Conservation (phyloP, 192 early-diverging fungal species). For the Phycomyces blakesleeanus region DNA sequence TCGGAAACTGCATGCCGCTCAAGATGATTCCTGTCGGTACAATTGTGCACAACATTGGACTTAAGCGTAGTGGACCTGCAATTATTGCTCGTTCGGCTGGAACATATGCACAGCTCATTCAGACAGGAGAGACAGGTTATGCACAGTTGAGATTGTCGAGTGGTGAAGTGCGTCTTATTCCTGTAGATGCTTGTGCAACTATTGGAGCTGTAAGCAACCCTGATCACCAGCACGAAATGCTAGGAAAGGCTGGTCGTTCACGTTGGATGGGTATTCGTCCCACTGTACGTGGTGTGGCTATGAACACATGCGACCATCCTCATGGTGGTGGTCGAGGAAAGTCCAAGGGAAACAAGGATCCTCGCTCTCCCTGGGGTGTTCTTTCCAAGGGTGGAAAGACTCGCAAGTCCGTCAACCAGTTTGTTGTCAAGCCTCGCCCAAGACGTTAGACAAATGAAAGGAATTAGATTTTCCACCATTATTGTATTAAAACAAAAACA, state of each 20-base stretch:
- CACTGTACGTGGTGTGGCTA: constrained; percentile 92
- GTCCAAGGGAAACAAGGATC: constrained; percentile 88
- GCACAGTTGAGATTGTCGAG: constrained; percentile 83
- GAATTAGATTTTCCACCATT: background rate
- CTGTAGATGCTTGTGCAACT: constrained; percentile 82
- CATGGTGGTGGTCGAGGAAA: constrained; percentile 96
- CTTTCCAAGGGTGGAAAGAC: constrained; percentile 92
- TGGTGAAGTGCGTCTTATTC: constrained; percentile 84
- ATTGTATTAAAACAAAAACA: background rate
- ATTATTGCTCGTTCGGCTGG: constrained; percentile 84
- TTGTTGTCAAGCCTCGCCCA: constrained; percentile 65
- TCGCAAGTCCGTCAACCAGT: constrained; percentile 58
- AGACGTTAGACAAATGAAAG: constrained; percentile 41
- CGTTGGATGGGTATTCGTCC: constrained; percentile 86
- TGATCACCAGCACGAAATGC: constrained; percentile 80
- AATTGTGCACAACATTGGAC: constrained; percentile 79
- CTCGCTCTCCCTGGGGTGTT: constrained; percentile 87
- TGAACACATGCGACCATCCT: constrained; percentile 93
- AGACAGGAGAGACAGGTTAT: constrained; percentile 68
- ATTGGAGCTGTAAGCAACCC: constrained; percentile 89
- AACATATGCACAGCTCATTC: constrained; percentile 77
- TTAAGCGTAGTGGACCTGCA: constrained; percentile 72
- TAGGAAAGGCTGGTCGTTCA: constrained; percentile 87
- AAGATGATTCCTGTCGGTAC: constrained; percentile 92
- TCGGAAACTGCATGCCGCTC: constrained; percentile 87